Conservation (phyloP, 352 stramenopile species). For the Paralagenidium karlingii region DNA sequence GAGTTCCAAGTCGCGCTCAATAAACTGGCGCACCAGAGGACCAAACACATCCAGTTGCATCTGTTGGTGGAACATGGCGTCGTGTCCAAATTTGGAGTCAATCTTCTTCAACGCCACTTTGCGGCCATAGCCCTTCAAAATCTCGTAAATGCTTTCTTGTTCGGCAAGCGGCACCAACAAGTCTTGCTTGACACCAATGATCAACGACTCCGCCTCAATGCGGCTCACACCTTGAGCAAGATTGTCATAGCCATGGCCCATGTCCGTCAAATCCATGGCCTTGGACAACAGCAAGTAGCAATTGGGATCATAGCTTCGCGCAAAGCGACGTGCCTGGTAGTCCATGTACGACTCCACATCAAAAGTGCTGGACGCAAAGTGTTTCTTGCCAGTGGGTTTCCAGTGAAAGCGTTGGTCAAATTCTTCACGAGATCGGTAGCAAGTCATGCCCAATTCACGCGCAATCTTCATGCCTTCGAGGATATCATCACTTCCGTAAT, state of each 20-base stretch:
- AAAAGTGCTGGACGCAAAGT: constrained; percentile 73
- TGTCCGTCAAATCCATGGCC: constrained; percentile 76
- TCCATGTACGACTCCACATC: constrained; percentile 87
- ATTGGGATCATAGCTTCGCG: constrained; percentile 73
- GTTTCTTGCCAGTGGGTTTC: constrained; percentile 51
- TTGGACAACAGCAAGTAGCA: constrained; percentile 84
- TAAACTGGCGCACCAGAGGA: constrained; percentile 47
- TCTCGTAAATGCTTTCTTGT: constrained; percentile 65
- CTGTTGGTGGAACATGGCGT: constrained; percentile 76
- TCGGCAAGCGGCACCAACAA: constrained; percentile 76
- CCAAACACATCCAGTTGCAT: constrained; percentile 72
- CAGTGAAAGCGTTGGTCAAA: constrained; percentile 81
- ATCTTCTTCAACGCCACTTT: constrained; percentile 55
- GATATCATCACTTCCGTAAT: constrained; percentile 39
- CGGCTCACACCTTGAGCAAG: constrained; percentile 58
- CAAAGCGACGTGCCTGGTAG: constrained; percentile 64
- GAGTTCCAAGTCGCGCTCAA: constrained; percentile 44
- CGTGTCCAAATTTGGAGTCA: constrained; percentile 79
- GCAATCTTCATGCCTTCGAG: constrained; percentile 78
- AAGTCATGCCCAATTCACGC: constrained; percentile 78
- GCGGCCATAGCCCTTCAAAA: constrained; percentile 63
- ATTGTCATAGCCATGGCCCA: constrained; percentile 54
- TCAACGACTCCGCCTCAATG: constrained; percentile 46
- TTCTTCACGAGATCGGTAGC: constrained; percentile 81
- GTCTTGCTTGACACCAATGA: constrained; percentile 79